phyloP scores from a whole-genome alignment of 192 early-diverging fungal genomes.

The Coemansia sp. region DNA sequence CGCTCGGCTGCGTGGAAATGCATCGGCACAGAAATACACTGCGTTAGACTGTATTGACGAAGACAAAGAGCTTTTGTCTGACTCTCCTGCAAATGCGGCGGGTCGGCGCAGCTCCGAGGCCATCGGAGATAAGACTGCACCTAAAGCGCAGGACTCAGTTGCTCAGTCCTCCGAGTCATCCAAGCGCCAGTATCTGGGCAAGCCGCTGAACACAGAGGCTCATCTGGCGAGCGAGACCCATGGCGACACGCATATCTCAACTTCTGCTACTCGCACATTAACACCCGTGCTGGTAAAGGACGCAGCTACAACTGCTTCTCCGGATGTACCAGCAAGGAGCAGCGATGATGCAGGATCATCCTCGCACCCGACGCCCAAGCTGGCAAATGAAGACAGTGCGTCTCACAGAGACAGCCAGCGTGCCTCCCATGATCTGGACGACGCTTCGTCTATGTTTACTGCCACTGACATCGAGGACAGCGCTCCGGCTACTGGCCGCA shows the following conservation, averaged over 20 bases:
- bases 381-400: neutral
- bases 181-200: constrained; percentile 29
- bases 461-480: constrained; percentile 27
- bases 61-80: constrained; percentile 13
- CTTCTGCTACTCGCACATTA: neutral
- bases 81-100: neutral
- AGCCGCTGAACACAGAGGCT: constrained; percentile 15
- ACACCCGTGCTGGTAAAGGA: neutral
- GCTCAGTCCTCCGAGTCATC: constrained; percentile 3
- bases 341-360: neutral
- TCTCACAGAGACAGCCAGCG: constrained; percentile 9
- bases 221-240: neutral
- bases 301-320: neutral
- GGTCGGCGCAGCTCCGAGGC: constrained; percentile 1
- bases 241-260: neutral
- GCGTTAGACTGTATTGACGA: constrained; percentile 31
- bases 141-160: neutral
- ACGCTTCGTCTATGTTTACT: constrained; percentile 47
- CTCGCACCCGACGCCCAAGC: neutral
- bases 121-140: neutral
- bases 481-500: neutral
- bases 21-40: constrained; percentile 8
- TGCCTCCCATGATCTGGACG: constrained; percentile 24
- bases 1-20: constrained; percentile 8
- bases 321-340: neutral